Conservation (phyloP, 208 protist species). For the Trypanosoma rangeli region DNA sequence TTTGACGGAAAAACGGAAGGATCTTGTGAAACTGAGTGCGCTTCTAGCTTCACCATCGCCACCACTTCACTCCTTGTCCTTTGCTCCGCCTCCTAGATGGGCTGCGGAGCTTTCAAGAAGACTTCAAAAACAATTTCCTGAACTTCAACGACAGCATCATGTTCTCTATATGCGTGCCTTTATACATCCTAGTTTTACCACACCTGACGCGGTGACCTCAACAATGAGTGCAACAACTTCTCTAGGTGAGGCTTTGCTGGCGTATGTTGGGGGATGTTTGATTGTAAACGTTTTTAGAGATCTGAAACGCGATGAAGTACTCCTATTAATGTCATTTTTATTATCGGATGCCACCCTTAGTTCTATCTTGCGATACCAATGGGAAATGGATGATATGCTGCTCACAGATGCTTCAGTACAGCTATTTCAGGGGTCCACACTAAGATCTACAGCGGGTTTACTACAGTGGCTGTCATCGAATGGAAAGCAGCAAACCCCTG, state of each 20-base stretch:
- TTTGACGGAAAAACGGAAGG: constrained; percentile 12
- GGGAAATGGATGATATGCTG: constrained; percentile 81
- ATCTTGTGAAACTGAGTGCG: constrained; percentile 6
- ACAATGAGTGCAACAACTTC: constrained; percentile 68
- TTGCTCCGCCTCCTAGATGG: constrained; percentile 85
- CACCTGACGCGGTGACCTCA: constrained; percentile 38
- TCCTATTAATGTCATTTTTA: constrained; percentile 50
- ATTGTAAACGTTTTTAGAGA: constrained; percentile 63
- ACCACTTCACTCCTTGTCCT: constrained; percentile 47
- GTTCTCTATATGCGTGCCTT: constrained; percentile 71
- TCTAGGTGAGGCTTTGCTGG: constrained; percentile 62
- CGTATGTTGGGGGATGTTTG: constrained; percentile 40
- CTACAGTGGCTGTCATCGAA: constrained; percentile 55
- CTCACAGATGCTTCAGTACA: constrained; percentile 80
- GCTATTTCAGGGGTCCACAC: constrained; percentile 50
- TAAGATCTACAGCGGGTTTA: constrained; percentile 51
- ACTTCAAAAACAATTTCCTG: constrained; percentile 63
- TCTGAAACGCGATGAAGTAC: constrained; percentile 52
- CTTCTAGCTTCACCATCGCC: constrained; percentile 42
- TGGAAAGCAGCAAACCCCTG: constrained; percentile 49
- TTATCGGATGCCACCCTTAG: constrained; percentile 63
- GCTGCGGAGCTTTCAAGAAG: constrained; percentile 71
- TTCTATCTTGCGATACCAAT: constrained; percentile 61
- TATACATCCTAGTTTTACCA: constrained; percentile 86
- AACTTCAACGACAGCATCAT: constrained; percentile 45